Evolutionary conservation across 441 rosid genomes (phyloP), one percentile per base, ranked within the genome.

Genomic region (Hura crepitans): DNA sequence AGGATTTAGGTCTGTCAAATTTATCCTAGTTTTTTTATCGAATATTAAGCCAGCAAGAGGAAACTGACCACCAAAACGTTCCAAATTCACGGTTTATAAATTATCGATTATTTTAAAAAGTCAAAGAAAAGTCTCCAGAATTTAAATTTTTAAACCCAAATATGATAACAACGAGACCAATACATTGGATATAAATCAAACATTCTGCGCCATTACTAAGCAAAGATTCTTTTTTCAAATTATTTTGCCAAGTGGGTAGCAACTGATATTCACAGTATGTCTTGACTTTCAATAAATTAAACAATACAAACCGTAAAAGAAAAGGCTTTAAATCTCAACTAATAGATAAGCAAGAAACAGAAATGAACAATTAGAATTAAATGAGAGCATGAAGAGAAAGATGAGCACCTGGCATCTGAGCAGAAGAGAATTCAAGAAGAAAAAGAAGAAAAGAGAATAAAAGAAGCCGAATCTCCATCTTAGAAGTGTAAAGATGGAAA

Each of bases 361-460:
- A 35, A 49, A 25, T 5, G 18, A 57, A 66, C 57, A 66, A 50
- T n/a, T 43, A 35, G 11, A 12, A 63, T 17, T 45, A 22, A 50
- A 28, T 10, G 45, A 27, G 42, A 12, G 8, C 23, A 31, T 4
- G 25, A 10, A 70, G 5, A 23, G 74, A 47, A 10, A 50, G 55
- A 55, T 76, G 45, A 47, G 22, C 54, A 91, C 97, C 96, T 80
- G 84, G 85, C 72, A 72, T 70, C 77, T 91, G 97, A 23, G 92
- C 88, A 42, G 84, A 76, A 55, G 79, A 85, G 69, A 73, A 69
- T 45, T 66, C 69, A 65, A 84, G 70, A 72, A 86, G 79, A 63
- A 72, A 81, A 75, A 70, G 71, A 72, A 83, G 78, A 60, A 71
- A 57, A 57, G 69, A 68, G 30, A 25, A 67, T 55, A 75, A 71